These are phyloP conservation scores for Phialocephala sp. DNA, from an alignment of 2,329 filamentous ascomycete genomes.

Conservation along the genomic window DNA sequence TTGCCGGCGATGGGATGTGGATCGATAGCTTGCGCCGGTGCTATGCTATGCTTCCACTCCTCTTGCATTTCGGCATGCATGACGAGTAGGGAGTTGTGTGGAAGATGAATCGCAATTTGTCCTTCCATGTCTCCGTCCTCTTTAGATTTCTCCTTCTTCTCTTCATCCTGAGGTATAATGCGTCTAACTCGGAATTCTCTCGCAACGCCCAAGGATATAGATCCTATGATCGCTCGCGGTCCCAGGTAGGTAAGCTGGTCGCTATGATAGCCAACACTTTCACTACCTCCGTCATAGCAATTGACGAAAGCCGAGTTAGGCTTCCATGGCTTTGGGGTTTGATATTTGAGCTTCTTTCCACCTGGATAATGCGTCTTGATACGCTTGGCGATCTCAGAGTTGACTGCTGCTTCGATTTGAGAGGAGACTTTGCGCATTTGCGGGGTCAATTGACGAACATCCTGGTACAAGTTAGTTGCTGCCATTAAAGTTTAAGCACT, in stretches of 20 bases:
- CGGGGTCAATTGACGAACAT: slow-evolving; percentile 78
- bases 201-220: slow-evolving; percentile 88
- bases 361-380: slow-evolving; percentile 71
- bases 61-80: slow-evolving; percentile 99
- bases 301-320: slow-evolving; percentile 96
- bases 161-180: slow-evolving; percentile 65
- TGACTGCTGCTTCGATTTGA: slow-evolving; percentile 77
- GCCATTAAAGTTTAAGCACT: not conserved
- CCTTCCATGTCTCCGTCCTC: slow-evolving; percentile 70
- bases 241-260: slow-evolving; percentile 95
- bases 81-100: slow-evolving; percentile 89
- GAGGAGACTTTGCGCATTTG: slow-evolving; percentile 73
- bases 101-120: slow-evolving; percentile 90
- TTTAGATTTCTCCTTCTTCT: slow-evolving; percentile 37
- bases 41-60: slow-evolving; percentile 90
- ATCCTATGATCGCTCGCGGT: slow-evolving; percentile 86
- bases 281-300: slow-evolving; percentile 81
- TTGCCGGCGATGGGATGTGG: slow-evolving; percentile 84
- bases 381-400: slow-evolving; percentile 73
- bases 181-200: slow-evolving; percentile 88
- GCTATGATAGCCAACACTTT: slow-evolving; percentile 90
- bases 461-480: slow-evolving; percentile 49
- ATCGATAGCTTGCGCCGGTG: slow-evolving; percentile 75
- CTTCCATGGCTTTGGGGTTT: slow-evolving; percentile 74
- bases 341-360: slow-evolving; percentile 76